Percentiles rank a stretch among this genome's conserved stretches.
These are phyloP conservation scores for Cordia subcordata DNA, from an alignment of 257 asterid species.

Conservation along the genomic window DNA sequence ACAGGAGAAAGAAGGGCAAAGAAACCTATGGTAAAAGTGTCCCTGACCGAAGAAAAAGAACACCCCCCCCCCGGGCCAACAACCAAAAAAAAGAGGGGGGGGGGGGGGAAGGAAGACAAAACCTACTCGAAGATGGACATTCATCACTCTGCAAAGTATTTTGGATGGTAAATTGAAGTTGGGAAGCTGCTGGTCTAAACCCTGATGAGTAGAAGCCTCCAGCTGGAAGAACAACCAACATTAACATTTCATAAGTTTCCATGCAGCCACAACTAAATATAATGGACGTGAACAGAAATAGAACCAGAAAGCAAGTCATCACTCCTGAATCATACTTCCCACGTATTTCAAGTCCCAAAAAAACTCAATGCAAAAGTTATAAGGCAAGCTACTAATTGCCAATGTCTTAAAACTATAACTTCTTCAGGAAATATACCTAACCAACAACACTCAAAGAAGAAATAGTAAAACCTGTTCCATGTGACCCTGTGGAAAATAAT, in stretches of 20 bases:
- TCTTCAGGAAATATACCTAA: not conserved
- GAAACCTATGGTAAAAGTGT: not conserved
- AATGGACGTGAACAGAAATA: not conserved
- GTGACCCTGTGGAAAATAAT: slow-evolving; percentile 85
- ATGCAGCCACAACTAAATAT: not conserved
- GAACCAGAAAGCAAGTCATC: not conserved
- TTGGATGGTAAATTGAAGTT: slow-evolving; percentile 66
- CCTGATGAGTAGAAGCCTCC: slow-evolving; percentile 80
- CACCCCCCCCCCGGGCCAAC: too few species aligned
- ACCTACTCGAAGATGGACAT: slow-evolving; percentile 60
- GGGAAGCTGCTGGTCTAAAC: slow-evolving; percentile 72
- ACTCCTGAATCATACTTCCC: too few species aligned
- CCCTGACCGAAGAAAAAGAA: too few species aligned
- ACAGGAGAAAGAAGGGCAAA: not conserved
- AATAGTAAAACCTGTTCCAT: slow-evolving; percentile 66
- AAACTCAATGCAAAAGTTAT: not conserved
- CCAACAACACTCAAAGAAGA: not conserved
- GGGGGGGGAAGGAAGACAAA: not conserved
- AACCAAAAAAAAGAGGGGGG: not conserved
- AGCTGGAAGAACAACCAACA: slow-evolving; percentile 39
- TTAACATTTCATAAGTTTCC: slow-evolving; percentile 6
- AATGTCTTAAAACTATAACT: not conserved
- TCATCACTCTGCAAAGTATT: slow-evolving; percentile 77
- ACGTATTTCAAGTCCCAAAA: not conserved
- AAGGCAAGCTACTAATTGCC: not conserved